Evolutionary conservation across 148 eudicot genomes (phyloP), one percentile per base, ranked within the genome.

Genomic region (Fagopyrum esculentum): DNA sequence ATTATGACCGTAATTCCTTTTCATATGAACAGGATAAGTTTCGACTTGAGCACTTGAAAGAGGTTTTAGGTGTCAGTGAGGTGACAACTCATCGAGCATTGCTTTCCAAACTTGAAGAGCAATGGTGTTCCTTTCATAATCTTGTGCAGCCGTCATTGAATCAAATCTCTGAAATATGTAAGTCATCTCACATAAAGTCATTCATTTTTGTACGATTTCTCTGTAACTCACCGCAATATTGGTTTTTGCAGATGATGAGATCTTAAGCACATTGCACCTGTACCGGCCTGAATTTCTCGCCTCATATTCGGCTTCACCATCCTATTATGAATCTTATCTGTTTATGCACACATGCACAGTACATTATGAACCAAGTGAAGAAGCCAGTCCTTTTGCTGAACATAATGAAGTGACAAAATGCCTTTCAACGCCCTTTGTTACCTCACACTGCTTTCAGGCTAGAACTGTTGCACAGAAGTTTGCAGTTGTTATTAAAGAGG

Each of bases 91-190:
- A 76, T 7, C 72, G 60, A 66, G 70, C 59, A 35, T 17, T 66
- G 69, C 73, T 80, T 17, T 78, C 84, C 45, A 81, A 77, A 85
- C 61, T 74, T 44, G 98, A 94, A 88, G 97, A 88, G 84, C 90
- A 94, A 70, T 94, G 98, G 98, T 94, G 97, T 82, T 78, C 82
- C 57, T 76, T 79, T 77, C 98, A 94, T 81, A 86, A 94, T 77
- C 85, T 94, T 75, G 79, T 91, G 78, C 93, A 66, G 73, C 78
- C 95, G 60, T 87, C 98, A 55, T 84, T 94, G 81, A 78, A 83
- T 73, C 93, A 91, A 75, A 84, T 91, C 49, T 81, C 84, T 66
- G 90, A 85, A 80, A 84, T 88, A 81, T 94, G 98, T 91, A 94
- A 51, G 93, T 56, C 35, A 68, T 48, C 12, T 45, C 35, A 43